Conservation (phyloP, 768 basidiomycete species). For the Kondoa malvinella region DNA sequence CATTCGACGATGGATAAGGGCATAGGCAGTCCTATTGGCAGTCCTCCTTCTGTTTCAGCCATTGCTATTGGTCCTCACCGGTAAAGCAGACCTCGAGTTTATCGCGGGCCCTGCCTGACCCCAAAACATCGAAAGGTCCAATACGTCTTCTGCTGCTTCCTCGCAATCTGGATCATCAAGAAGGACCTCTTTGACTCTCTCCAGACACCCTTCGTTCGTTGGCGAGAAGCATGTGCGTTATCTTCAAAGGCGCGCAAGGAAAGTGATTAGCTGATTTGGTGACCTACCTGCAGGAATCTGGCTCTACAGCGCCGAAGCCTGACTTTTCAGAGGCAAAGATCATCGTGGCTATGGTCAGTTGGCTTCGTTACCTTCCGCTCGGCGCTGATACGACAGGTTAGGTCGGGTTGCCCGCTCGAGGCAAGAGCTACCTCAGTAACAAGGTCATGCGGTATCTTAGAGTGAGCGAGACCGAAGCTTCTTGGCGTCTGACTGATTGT, state of each 20-base stretch:
- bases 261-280: neutral
- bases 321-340: conserved; percentile 99
- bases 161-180: neutral
- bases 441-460: conserved; percentile 91
- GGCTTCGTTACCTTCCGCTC: conserved; percentile 3
- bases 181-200: neutral
- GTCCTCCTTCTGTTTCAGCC: too few relatives aligned
- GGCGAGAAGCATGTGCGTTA: conserved; percentile 1
- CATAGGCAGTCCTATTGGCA: too few relatives aligned
- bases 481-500: neutral
- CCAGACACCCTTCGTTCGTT: conserved; percentile 1
- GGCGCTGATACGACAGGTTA: conserved; percentile 28
- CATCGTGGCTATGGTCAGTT: conserved; percentile 76
- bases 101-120: too few relatives aligned
- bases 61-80: too few relatives aligned
- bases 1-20: too few relatives aligned
- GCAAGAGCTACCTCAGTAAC: conserved; percentile 96
- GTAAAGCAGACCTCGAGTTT: too few relatives aligned
- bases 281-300: neutral
- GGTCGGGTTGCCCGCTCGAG: conserved; percentile 94
- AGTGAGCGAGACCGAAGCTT: conserved; percentile 38
- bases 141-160: too few relatives aligned
- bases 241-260: neutral
- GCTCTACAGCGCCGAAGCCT: conserved; percentile 62
- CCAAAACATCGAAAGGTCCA: too few relatives aligned